Evolutionary conservation across 257 asterid species (phyloP).

Genomic region (Fraxinus quadrangulata): DNA sequence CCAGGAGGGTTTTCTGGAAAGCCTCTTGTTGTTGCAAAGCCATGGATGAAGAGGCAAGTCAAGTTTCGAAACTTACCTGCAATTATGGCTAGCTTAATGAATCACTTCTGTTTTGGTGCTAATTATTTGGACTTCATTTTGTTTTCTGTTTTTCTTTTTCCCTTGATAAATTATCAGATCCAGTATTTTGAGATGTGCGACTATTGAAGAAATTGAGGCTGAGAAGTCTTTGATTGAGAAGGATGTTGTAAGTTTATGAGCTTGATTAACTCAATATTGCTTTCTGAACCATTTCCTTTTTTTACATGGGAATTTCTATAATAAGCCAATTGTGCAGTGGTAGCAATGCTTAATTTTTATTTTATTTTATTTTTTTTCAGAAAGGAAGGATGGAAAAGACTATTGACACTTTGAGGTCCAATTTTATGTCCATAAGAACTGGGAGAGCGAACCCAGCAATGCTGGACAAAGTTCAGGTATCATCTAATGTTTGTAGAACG

Average conservation of each 20-base stretch:
- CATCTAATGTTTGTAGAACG: not conserved
- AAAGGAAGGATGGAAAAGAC: conserved; percentile 93
- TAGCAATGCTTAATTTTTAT: not conserved
- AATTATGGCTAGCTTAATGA: not conserved
- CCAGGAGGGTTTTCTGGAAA: conserved; percentile 44
- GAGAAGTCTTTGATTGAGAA: conserved; percentile 78
- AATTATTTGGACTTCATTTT: not conserved
- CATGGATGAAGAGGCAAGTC: conserved; percentile 52
- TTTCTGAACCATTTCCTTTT: not conserved
- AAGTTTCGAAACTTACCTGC: conserved; percentile 8
- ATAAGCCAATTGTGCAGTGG: conserved; percentile 11
- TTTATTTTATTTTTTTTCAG: conserved; percentile 34
- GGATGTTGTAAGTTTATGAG: conserved; percentile 60
- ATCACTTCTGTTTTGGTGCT: not conserved
- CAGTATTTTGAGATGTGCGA: conserved; percentile 71
- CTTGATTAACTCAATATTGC: not conserved
- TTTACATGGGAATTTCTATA: not conserved
- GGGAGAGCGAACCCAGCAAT: conserved; percentile 92
- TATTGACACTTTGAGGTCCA: conserved; percentile 63
- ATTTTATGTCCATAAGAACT: conserved; percentile 86
- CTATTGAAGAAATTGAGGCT: conserved; percentile 85
- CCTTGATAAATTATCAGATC: conserved; percentile 43
- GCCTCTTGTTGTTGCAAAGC: conserved; percentile 33
- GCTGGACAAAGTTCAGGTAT: conserved; percentile 88
- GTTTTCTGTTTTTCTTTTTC: not conserved